Conservation (phyloP, 2,329 filamentous ascomycete species). For the Ophiocordyceps camponoti-rufipedis region DNA sequence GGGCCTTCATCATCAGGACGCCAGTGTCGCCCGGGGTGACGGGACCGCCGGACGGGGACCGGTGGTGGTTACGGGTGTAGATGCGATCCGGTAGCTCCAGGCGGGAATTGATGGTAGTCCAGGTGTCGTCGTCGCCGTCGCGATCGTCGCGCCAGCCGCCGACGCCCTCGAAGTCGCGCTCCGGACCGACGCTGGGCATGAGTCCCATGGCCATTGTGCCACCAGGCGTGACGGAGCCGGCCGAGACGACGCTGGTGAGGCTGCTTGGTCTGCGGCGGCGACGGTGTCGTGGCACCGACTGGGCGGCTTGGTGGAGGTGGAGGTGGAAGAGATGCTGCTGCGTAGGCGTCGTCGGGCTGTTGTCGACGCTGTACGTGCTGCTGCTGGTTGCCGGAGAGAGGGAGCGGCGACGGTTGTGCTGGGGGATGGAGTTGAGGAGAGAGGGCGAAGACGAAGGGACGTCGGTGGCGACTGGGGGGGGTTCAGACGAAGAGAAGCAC, state of each 20-base stretch:
- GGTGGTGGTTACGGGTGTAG: conserved; percentile 20
- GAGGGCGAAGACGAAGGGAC: neutral
- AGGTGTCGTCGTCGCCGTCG: conserved; percentile 22
- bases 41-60: conserved; percentile 21
- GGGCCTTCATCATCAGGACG: conserved; percentile 25
- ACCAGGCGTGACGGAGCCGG: conserved; percentile 14
- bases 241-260: conserved; percentile 12
- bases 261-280: conserved; percentile 17
- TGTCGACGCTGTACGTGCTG: conserved; percentile 6
- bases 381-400: conserved; percentile 5
- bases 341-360: conserved; percentile 3
- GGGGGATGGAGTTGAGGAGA: neutral
- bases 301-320: neutral
- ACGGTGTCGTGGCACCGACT: conserved; percentile 5
- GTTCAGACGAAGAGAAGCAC: conserved; percentile 17
- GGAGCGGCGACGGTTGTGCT: conserved; percentile 2
- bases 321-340: conserved; percentile 1
- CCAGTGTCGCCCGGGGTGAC: conserved; percentile 21
- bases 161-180: conserved; percentile 40
- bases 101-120: conserved; percentile 33
- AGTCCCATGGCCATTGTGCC: conserved; percentile 21
- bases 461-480: neutral
- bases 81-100: conserved; percentile 28
- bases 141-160: conserved; percentile 33
- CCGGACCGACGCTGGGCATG: conserved; percentile 28